Evolutionary conservation across 2,329 filamentous ascomycete species (phyloP).

Genomic region (Thielaviopsis euricoi): DNA sequence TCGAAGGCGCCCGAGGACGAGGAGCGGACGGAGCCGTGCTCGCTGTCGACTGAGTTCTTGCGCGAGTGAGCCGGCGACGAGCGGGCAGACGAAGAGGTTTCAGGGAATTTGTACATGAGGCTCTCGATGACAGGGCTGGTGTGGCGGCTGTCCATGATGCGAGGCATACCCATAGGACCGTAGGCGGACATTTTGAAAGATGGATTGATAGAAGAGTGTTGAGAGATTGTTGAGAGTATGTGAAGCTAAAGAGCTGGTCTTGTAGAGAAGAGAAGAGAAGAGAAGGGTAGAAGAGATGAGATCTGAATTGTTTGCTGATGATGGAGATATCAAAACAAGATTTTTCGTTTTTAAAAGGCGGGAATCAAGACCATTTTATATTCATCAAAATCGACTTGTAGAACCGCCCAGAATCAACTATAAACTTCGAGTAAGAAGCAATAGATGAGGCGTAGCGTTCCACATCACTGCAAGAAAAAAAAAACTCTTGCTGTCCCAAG

Average conservation of each 20-base stretch:
- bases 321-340: neutral
- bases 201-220: neutral
- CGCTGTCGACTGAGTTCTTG: neutral
- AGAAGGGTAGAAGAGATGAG: neutral
- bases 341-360: neutral
- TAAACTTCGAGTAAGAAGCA: too few relatives aligned
- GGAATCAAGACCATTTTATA: neutral
- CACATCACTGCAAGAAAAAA: too few relatives aligned
- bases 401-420: too few relatives aligned
- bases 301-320: neutral
- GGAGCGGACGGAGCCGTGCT: constrained; percentile 2
- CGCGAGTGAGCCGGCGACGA: neutral
- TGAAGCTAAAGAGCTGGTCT: neutral
- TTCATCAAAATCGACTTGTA: neutral
- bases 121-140: constrained; percentile 13
- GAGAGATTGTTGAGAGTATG: neutral
- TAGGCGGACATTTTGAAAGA: constrained; percentile 8
- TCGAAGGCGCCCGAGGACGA: neutral
- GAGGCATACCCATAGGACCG: constrained; percentile 10
- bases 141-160: constrained; percentile 13
- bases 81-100: neutral
- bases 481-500: too few relatives aligned
- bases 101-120: constrained; percentile 13
- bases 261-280: neutral
- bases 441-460: too few relatives aligned